Evolutionary conservation across 1,139 yeast genomes (phyloP).

Genomic region (Geotrichum cucujoidarum): DNA sequence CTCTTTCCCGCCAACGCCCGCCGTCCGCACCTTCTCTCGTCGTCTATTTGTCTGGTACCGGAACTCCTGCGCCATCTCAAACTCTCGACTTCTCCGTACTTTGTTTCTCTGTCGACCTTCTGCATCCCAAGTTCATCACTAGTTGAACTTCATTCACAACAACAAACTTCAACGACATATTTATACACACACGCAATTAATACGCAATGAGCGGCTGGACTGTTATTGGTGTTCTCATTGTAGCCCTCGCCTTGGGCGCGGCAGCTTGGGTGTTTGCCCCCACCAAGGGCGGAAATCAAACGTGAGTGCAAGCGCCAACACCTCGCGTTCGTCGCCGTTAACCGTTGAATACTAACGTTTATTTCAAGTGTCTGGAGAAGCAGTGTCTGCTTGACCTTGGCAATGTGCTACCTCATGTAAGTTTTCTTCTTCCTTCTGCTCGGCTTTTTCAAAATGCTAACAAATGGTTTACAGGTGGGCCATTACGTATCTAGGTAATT

Average conservation of each 20-base stretch:
- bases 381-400: conserved; percentile 70
- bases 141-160: too few species aligned
- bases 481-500: conserved; percentile 63
- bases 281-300: conserved; percentile 45
- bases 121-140: too few species aligned
- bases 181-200: not conserved
- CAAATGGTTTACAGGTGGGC: conserved; percentile 50
- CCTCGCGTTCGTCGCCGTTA: not conserved
- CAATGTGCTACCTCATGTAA: conserved; percentile 85
- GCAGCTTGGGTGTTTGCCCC: conserved; percentile 64
- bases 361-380: conserved; percentile 81
- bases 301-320: conserved; percentile 30
- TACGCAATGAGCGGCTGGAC: conserved; percentile 48
- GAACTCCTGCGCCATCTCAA: too few species aligned
- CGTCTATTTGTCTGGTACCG: too few species aligned
- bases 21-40: too few species aligned
- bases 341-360: not conserved
- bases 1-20: too few species aligned
- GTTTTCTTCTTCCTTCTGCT: conserved; percentile 14
- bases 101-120: too few species aligned
- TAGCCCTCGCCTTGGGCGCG: conserved; percentile 56
- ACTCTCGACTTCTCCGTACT: too few species aligned
- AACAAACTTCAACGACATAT: too few species aligned
- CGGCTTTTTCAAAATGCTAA: conserved; percentile 7
- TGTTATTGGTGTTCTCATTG: conserved; percentile 59